Evolutionary conservation across 2,329 filamentous ascomycete species (phyloP).

Genomic region (Dothistroma septosporum): DNA sequence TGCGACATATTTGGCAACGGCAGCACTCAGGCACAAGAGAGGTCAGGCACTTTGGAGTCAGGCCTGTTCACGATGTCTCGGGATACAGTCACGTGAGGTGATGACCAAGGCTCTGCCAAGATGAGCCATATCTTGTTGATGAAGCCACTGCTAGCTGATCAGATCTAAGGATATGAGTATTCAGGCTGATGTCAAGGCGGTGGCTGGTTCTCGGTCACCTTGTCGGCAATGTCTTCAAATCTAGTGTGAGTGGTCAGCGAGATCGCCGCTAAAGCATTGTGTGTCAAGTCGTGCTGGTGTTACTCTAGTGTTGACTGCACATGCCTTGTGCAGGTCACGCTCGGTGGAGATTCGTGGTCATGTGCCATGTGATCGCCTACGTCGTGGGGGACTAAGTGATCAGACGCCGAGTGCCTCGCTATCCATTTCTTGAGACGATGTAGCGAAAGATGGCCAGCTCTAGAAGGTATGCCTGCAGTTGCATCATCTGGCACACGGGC

Average conservation of each 20-base stretch:
- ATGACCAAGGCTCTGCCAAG: neutral
- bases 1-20: neutral
- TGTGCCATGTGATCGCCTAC: neutral
- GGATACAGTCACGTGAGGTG: neutral
- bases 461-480: neutral
- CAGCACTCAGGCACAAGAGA: neutral
- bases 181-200: neutral
- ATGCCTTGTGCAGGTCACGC: neutral
- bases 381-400: neutral
- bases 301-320: neutral
- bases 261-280: neutral
- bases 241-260: neutral
- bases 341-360: neutral
- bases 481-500: neutral
- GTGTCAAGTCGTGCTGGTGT: neutral
- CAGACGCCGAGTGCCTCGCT: neutral
- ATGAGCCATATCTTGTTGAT: neutral
- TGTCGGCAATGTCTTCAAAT: neutral
- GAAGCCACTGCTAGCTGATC: neutral
- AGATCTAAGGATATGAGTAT: neutral
- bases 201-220: neutral
- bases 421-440: neutral
- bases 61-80: neutral
- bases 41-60: neutral
- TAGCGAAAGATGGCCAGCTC: neutral